These are phyloP conservation scores for Dipodascopsis uninucleata DNA, from an alignment of 805 yeast species.

Conservation along the genomic window DNA sequence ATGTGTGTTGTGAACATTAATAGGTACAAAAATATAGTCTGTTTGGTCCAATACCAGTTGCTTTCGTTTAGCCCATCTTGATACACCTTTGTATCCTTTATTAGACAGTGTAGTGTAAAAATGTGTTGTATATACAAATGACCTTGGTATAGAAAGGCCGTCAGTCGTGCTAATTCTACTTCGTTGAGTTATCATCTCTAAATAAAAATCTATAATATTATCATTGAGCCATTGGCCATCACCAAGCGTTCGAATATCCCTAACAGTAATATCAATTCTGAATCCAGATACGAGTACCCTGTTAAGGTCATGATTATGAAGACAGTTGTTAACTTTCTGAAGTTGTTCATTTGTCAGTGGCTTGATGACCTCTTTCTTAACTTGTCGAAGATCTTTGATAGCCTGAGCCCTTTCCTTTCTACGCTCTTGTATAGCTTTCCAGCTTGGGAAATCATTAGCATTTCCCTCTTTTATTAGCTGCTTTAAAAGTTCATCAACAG, in stretches of 20 bases:
- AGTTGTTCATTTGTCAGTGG: slow-evolving; percentile 38
- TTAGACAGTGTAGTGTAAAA: slow-evolving; percentile 69
- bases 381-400: slow-evolving; percentile 18
- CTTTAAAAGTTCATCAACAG: slow-evolving; percentile 23
- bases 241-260: slow-evolving; percentile 68
- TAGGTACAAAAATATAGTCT: slow-evolving; percentile 72
- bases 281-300: slow-evolving; percentile 32
- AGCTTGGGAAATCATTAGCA: slow-evolving; percentile 28
- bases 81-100: slow-evolving; percentile 77
- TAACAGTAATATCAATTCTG: slow-evolving; percentile 55
- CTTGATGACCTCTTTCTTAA: slow-evolving; percentile 31
- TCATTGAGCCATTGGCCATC: slow-evolving; percentile 87
- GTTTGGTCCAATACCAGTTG: slow-evolving; percentile 61
- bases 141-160: slow-evolving; percentile 36
- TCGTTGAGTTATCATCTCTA: slow-evolving; percentile 51
- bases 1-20: slow-evolving; percentile 78
- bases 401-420: slow-evolving; percentile 23
- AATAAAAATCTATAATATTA: slow-evolving; percentile 78
- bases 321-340: slow-evolving; percentile 37
- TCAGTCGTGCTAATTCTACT: slow-evolving; percentile 37
- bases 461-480: slow-evolving; percentile 21
- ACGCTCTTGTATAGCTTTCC: slow-evolving; percentile 24
- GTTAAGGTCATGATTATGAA: slow-evolving; percentile 34
- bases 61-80: slow-evolving; percentile 78
- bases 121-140: slow-evolving; percentile 81